Conservation (phyloP, 2,329 filamentous ascomycete species). For the Mycocentrospora acerina region DNA sequence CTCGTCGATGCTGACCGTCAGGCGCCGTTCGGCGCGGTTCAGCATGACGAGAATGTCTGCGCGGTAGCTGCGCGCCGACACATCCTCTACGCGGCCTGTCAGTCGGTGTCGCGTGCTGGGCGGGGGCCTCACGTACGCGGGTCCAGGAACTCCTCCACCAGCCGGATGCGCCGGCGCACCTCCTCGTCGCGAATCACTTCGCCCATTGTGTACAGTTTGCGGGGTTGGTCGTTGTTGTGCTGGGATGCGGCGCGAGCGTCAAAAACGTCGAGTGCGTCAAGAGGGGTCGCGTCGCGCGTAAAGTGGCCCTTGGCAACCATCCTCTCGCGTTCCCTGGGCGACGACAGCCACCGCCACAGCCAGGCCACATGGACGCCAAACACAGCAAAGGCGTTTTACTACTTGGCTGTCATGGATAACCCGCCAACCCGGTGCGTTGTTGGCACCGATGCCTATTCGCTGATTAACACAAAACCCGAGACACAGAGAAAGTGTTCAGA, state of each 20-base stretch:
- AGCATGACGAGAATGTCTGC: conserved; percentile 82
- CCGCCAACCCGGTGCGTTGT: conserved; percentile 56
- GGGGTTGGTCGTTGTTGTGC: background rate
- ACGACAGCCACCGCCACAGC: conserved; percentile 42
- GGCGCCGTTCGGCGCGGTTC: conserved; percentile 60
- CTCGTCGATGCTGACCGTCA: conserved; percentile 74
- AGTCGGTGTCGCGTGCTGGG: conserved; percentile 12
- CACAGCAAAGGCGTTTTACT: conserved; percentile 55
- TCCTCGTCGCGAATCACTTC: conserved; percentile 73
- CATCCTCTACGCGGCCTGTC: conserved; percentile 52
- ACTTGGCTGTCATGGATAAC: conserved; percentile 55
- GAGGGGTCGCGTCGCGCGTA: too few species aligned
- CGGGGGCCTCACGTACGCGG: conserved; percentile 64
- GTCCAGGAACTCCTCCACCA: conserved; percentile 91
- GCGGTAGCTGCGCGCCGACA: conserved; percentile 70
- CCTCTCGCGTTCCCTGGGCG: too few species aligned
- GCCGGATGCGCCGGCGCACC: conserved; percentile 77
- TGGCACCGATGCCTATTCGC: conserved; percentile 55
- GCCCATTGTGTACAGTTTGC: conserved; percentile 23
- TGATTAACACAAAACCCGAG: conserved; percentile 54
- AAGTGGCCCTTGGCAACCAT: too few species aligned
- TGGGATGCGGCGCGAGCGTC: background rate
- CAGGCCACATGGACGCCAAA: conserved; percentile 55
- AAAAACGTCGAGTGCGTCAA: background rate
- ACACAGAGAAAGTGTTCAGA: conserved; percentile 52